phyloP scores from a whole-genome alignment of 202 grass and related monocot species.

The Saccharum hybrid region DNA sequence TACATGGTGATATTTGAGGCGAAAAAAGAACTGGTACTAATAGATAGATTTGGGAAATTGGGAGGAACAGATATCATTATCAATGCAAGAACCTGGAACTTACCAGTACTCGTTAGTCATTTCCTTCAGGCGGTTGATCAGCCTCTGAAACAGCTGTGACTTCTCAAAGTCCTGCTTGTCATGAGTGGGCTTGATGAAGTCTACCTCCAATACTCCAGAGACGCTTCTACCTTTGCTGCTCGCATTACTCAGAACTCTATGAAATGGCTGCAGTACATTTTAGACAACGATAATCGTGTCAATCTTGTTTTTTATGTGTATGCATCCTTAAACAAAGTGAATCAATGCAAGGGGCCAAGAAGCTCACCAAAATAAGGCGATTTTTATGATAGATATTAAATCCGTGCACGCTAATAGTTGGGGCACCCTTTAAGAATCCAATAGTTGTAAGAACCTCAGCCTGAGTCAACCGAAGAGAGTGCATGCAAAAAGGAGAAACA shows the following conservation, averaged over 20 bases:
- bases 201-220: constrained; percentile 67
- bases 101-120: constrained; percentile 97
- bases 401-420: constrained; percentile 58
- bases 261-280: constrained; percentile 65
- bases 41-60: constrained; percentile 14
- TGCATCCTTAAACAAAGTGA: constrained; percentile 20
- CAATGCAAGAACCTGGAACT: not conserved
- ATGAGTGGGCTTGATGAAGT: constrained; percentile 92
- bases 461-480: constrained; percentile 50
- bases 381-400: constrained; percentile 77
- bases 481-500: not conserved
- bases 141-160: constrained; percentile 71
- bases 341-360: not conserved
- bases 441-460: constrained; percentile 57
- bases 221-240: constrained; percentile 79
- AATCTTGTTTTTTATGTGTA: not conserved
- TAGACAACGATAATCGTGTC: not conserved
- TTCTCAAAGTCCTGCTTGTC: constrained; percentile 97
- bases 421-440: constrained; percentile 66
- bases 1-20: constrained; percentile 3
- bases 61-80: not conserved
- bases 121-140: constrained; percentile 79
- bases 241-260: constrained; percentile 62
- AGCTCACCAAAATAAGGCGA: constrained; percentile 65
- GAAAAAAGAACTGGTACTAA: not conserved